Base-by-base conservation (phyloP, 495 filamentous ascomycete genomes). In the Penicillium bovifimosum region DNA sequence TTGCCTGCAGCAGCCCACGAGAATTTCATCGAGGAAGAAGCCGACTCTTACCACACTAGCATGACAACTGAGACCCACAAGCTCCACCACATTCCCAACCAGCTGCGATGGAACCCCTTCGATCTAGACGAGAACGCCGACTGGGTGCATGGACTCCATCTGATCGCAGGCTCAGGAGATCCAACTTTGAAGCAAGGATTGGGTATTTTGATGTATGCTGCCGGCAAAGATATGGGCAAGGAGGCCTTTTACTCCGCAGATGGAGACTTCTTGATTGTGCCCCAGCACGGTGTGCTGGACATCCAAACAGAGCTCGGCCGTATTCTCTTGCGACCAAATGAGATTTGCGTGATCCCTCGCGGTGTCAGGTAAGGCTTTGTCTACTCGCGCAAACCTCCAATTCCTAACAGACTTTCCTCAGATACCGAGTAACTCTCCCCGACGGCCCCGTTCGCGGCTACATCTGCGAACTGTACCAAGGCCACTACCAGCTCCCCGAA, bases 71-170 rank as follows among this genome's bases (percentile, higher is more conserved):
- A 76, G 50, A 68, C 76, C 52, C 54, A 76, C 35, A 79, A 80
- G 59, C 70, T 83, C 29, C 78, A 83, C 59, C 76, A 83, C 33
- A 83, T 85, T 41, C 91, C 91, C 9, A 95, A 95, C 60, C 91
- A 96, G 65, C 73, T 96, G 13, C 86, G 91, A 35, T 96, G 91
- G 91, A 83, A 90, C 58, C 91, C 91, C 6, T 96, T 96, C 57
- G 89, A 95, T 35, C 52, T 86, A 46, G 81, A 90, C 58, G 75
- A 82, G 63, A 78, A 72, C 6, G 80, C 85, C 1, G 88, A 93
- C 65, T 96, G 89, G 77, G 82, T 92, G 14, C 82, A 88, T 46
- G 84, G 86, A 9, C 64, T 96, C 50, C 83, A 84, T 35, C 75
- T 90, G 18, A 75, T 96, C 5, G 90, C 87, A 7, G 91, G 89